phyloP scores from a whole-genome alignment of 2,329 filamentous ascomycete genomes.

The Pestalotiopsis sp. region DNA sequence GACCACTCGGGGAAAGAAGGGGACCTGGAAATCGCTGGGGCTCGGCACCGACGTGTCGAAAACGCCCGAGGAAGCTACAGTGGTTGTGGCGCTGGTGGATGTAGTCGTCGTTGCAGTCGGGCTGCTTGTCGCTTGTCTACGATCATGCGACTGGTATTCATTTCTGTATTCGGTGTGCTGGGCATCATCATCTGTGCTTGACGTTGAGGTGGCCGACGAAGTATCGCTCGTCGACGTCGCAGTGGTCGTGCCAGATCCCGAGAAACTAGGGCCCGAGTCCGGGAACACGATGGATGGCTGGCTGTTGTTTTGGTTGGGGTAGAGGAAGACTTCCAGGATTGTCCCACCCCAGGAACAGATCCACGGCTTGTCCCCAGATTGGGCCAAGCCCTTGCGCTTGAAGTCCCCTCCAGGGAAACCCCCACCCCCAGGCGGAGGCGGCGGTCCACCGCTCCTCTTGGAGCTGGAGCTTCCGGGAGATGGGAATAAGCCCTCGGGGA shows the following conservation, averaged over 20 bases:
- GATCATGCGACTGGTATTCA: background rate
- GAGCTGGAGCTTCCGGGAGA: background rate
- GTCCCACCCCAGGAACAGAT: conserved; percentile 61
- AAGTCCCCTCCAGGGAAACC: conserved; percentile 25
- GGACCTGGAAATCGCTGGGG: conserved; percentile 22
- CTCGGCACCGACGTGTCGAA: conserved; percentile 16
- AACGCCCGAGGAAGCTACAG: background rate
- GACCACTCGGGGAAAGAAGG: conserved; percentile 44
- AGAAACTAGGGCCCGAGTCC: background rate
- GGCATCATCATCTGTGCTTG: background rate
- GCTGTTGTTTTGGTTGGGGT: conserved; percentile 53
- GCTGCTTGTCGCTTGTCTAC: background rate
- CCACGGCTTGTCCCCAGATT: conserved; percentile 56
- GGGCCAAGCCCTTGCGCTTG: conserved; percentile 40
- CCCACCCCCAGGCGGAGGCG: conserved; percentile 13
- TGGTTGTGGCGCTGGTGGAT: background rate
- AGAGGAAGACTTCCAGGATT: conserved; percentile 58
- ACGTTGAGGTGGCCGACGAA: background rate
- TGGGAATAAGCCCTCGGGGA: conserved; percentile 38
- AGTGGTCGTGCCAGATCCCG: background rate
- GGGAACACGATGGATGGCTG: conserved; percentile 14
- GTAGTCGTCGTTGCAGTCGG: background rate
- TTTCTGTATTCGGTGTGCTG: background rate
- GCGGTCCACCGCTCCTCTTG: conserved; percentile 3
- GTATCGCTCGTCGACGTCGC: background rate